Percentiles rank a stretch among this genome's conserved stretches.
These are phyloP conservation scores for Fragilaria radians DNA, from an alignment of 108 stramenopile species.

Conservation along the genomic window DNA sequence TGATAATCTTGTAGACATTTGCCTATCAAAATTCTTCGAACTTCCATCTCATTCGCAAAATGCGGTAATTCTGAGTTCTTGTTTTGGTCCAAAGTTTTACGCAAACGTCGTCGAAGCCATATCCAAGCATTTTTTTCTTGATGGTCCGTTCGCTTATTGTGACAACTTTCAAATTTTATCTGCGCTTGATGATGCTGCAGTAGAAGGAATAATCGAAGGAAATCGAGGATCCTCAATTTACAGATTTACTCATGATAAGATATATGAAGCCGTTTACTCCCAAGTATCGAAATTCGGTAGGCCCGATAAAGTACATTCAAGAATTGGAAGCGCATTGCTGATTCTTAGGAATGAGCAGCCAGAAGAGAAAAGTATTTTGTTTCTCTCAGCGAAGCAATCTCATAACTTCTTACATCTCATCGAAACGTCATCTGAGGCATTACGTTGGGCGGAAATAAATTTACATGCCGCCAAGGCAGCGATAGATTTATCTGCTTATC, in stretches of 20 bases:
- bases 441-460: constrained; percentile 10
- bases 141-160: not conserved
- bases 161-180: not conserved
- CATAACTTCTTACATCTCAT: constrained; percentile 14
- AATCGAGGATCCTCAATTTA: constrained; percentile 3
- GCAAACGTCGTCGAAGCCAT: not conserved
- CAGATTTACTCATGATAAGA: constrained; percentile 34
- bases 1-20: not conserved
- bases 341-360: constrained; percentile 5
- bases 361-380: constrained; percentile 26
- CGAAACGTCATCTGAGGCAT: not conserved
- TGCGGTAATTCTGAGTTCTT: not conserved
- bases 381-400: constrained; percentile 31
- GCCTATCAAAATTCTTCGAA: not conserved
- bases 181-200: not conserved
- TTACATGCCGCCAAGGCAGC: constrained; percentile 30
- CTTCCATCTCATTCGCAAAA: not conserved
- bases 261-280: constrained; percentile 27
- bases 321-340: constrained; percentile 22
- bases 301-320: constrained; percentile 10
- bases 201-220: not conserved
- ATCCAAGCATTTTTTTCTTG: constrained; percentile 12
- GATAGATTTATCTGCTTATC: constrained; percentile 25
- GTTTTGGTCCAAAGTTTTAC: constrained; percentile 3
- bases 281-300: constrained; percentile 9